Percentiles rank a stretch among this genome's conserved stretches.
Conservation (phyloP, 371 early-diverging fungal species). For the Rhizomucor pusillus region DNA sequence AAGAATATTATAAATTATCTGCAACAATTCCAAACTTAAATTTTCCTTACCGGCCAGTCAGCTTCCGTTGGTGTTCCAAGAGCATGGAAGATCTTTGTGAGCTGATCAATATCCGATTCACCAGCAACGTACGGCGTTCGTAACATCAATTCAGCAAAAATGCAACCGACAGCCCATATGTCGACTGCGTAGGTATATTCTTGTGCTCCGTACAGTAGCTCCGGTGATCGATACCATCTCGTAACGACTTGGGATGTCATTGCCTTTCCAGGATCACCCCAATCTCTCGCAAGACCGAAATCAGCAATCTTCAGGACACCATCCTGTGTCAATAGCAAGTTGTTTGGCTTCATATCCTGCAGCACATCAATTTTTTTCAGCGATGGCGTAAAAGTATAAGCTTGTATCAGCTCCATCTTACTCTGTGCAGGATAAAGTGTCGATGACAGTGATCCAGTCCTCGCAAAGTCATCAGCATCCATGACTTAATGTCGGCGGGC, state of each 20-base stretch:
- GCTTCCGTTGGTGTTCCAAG: constrained; percentile 97
- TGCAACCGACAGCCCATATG: constrained; percentile 99
- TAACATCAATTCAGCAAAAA: constrained; percentile 98
- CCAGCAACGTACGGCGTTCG: constrained; percentile 96
- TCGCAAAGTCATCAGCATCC: constrained; percentile 97
- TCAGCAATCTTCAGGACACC: constrained; percentile 98
- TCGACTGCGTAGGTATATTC: constrained; percentile 92
- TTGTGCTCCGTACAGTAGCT: constrained; percentile 92
- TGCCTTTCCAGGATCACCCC: constrained; percentile 75
- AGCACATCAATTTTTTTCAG: background rate
- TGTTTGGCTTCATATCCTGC: constrained; percentile 99
- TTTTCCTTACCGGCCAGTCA: constrained; percentile 86
- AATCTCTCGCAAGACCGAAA: constrained; percentile 98
- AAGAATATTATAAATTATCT: background rate
- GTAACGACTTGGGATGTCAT: constrained; percentile 97
- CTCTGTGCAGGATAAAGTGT: constrained; percentile 93
- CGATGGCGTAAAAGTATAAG: background rate
- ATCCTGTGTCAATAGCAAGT: constrained; percentile 89
- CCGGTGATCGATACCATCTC: constrained; percentile 99
- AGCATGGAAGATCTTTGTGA: constrained; percentile 92
- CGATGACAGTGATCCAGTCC: constrained; percentile 95
- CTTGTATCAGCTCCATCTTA: constrained; percentile 23
- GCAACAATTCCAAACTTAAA: background rate
- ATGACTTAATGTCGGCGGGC: constrained; percentile 97
- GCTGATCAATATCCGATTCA: constrained; percentile 92